A percentile compares a stretch with the other conserved stretches of the same genome.
phyloP scores from a whole-genome alignment of 306 rosid genomes.

The Alnus glutinosa region DNA sequence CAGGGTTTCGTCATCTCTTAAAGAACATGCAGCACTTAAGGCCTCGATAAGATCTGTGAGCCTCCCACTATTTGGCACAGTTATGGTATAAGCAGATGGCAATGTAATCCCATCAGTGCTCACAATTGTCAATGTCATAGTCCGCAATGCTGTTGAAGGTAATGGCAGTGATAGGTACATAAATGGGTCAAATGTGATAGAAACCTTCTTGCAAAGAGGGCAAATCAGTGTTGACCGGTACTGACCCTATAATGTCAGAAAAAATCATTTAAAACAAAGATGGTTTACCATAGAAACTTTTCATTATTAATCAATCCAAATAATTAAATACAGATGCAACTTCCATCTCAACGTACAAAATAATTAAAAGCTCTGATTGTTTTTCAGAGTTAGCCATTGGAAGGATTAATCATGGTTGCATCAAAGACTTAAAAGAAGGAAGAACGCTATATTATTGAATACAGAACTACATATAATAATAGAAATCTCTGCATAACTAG shows the following conservation, averaged over 20 bases:
- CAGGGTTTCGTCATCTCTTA: conserved; percentile 71
- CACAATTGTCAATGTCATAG: conserved; percentile 68
- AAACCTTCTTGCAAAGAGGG: conserved; percentile 70
- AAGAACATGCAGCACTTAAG: conserved; percentile 58
- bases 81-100: conserved; percentile 52
- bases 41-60: conserved; percentile 62
- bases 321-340: background rate
- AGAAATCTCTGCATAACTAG: too few species aligned
- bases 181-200: conserved; percentile 90
- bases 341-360: background rate
- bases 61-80: conserved; percentile 56
- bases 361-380: background rate
- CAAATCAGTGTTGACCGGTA: conserved; percentile 80
- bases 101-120: conserved; percentile 55
- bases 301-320: background rate
- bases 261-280: conserved; percentile 7
- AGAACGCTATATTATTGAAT: background rate
- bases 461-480: background rate
- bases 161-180: conserved; percentile 84
- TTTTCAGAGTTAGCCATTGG: background rate
- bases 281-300: background rate
- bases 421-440: background rate
- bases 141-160: conserved; percentile 69
- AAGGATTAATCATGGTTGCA: background rate
- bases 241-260: conserved; percentile 63